A percentile compares a stretch with the other conserved stretches of the same genome.
These are phyloP conservation scores for Psidium friedrichsthalianum DNA, from an alignment of 345 rosid species.

Conservation along the genomic window DNA sequence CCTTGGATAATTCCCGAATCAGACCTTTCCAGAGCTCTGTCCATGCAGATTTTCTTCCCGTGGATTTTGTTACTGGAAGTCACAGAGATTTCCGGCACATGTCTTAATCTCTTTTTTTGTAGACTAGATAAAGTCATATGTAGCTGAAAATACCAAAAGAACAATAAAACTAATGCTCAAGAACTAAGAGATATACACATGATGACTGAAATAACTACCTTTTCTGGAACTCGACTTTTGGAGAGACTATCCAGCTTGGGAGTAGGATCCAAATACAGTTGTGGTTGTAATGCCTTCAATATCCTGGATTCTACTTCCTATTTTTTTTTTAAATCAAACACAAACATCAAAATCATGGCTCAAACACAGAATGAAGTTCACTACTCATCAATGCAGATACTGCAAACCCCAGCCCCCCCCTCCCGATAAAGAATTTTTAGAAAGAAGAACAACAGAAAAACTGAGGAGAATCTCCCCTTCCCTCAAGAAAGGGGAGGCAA, in stretches of 20 bases:
- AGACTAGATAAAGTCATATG: conserved; percentile 45
- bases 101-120: conserved; percentile 66
- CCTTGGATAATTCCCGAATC: conserved; percentile 40
- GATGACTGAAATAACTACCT: conserved; percentile 29
- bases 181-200: neutral
- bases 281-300: conserved; percentile 86
- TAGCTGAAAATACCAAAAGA: conserved; percentile 38
- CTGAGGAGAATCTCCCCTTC: neutral
- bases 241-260: conserved; percentile 84
- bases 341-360: neutral
- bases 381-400: neutral
- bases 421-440: neutral
- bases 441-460: neutral
- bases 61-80: conserved; percentile 47
- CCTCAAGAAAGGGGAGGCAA: neutral
- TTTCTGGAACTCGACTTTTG: conserved; percentile 28
- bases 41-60: conserved; percentile 73
- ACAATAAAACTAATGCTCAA: neutral
- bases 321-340: neutral
- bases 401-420: neutral
- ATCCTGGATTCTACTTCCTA: conserved; percentile 97
- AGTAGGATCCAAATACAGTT: conserved; percentile 78
- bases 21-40: conserved; percentile 59
- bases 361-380: neutral
- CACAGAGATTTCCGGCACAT: conserved; percentile 51